Base-by-base conservation (phyloP, 2,329 filamentous ascomycete species). In the Ophiostoma novo-ulmi region DNA sequence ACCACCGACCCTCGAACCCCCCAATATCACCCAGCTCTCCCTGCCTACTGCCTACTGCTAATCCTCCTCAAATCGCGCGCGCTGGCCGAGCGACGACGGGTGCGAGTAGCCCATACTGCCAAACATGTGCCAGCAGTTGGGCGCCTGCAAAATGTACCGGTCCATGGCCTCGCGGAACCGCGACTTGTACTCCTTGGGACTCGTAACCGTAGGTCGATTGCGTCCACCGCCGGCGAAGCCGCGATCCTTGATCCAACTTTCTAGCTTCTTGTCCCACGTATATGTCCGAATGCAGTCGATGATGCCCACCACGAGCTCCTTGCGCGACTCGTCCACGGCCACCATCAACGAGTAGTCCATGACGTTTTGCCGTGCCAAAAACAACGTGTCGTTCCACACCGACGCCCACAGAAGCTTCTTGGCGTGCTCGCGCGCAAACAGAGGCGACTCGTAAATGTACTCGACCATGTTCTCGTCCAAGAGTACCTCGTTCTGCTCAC, bases 271-370 rank as follows among this genome's bases (percentile, higher is more conserved):
- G 82, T 99, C 95, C 93, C 95, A 99, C 0, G 95, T 99, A 78
- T 98, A 99, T 0, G 95, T 99, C 70, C 95, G 89, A 75, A 99
- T 98, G 79, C 95, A 98, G 79, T 99, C 94, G 74, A 99, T 98
- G 76, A 99, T 98, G 5, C 95, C 95, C 1, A 99, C 94, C 17
- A 98, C 93, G 17, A 99, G 87, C 80, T 99, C 94, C 76, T 94
- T 94, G 73, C 89, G 87, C 52, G 85, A 85, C 78, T 97, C 95
- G 76, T 99, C 94, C 64, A 99, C 96, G 0, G 94, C 96, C 70
- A 97, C 94, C 95, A 99, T 99, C 64, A 99, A 86, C 35, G 91
- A 95, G 81, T 99, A 99, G 80, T 99, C 95, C 95, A 99, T 99
- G 70, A 99, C 95, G 76, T 98, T 95, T 77, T 98, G 94, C 55